These are phyloP conservation scores for Trypanosoma congolense DNA, from an alignment of 208 protist species.

Conservation along the genomic window DNA sequence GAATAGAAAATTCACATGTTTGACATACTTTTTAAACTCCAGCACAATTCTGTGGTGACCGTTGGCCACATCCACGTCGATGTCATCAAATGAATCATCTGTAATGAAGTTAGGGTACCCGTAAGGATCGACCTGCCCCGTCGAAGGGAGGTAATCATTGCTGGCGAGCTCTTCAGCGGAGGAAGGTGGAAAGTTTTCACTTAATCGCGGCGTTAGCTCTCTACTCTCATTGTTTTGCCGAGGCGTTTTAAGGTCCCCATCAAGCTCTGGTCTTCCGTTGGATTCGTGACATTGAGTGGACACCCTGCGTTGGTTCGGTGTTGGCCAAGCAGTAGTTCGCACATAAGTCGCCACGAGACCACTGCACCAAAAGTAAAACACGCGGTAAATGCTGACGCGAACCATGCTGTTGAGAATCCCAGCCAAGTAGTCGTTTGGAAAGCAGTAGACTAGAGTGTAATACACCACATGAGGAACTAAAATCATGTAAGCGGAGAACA, in stretches of 20 bases:
- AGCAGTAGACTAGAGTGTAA: slow-evolving; percentile 61
- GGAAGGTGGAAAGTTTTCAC: too few relatives aligned
- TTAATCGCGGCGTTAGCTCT: too few relatives aligned
- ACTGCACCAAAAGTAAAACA: slow-evolving; percentile 75
- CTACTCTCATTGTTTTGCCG: too few relatives aligned
- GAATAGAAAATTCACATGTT: slow-evolving; percentile 52
- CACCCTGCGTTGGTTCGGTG: slow-evolving; percentile 19
- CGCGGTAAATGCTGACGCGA: slow-evolving; percentile 59
- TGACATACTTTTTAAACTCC: slow-evolving; percentile 57
- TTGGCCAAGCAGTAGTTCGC: slow-evolving; percentile 51
- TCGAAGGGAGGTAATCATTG: background rate
- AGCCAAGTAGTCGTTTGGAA: slow-evolving; percentile 77
- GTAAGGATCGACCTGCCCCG: background rate
- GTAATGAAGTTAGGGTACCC: slow-evolving; percentile 10
- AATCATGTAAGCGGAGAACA: slow-evolving; percentile 44
- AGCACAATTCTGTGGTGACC: slow-evolving; percentile 59
- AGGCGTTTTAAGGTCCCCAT: too few relatives aligned
- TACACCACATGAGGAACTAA: slow-evolving; percentile 52
- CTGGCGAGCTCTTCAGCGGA: background rate
- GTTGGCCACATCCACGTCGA: slow-evolving; percentile 65
- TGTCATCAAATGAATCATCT: slow-evolving; percentile 45
- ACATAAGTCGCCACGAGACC: slow-evolving; percentile 66
- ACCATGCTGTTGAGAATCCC: slow-evolving; percentile 61
- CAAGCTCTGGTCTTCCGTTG: too few relatives aligned
- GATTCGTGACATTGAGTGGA: too few relatives aligned